phyloP scores from a whole-genome alignment of 768 basidiomycete genomes.

The Lactarius sanguifluus region DNA sequence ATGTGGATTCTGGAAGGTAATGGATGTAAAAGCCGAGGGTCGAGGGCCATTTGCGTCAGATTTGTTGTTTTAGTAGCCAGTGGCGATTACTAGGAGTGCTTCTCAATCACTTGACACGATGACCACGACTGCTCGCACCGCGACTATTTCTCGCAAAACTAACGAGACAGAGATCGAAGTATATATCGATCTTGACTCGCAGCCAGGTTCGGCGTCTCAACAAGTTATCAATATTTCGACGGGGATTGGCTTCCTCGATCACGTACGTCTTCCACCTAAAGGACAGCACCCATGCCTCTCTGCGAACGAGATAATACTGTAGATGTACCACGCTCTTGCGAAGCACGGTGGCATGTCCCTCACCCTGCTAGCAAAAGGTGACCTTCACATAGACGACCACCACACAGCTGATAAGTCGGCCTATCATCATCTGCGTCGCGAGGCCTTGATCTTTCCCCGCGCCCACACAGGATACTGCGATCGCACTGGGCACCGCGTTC shows the following conservation, averaged over 20 bases:
- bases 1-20: constrained; percentile 69
- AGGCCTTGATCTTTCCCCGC: constrained; percentile 11
- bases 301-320: neutral
- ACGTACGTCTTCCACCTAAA: constrained; percentile 53
- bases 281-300: neutral
- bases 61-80: constrained; percentile 7
- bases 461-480: constrained; percentile 78
- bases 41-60: constrained; percentile 49
- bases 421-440: neutral
- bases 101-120: constrained; percentile 6
- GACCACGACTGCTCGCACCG: constrained; percentile 52
- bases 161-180: constrained; percentile 91
- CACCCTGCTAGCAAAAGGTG: constrained; percentile 88
- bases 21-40: constrained; percentile 69
- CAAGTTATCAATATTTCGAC: constrained; percentile 87
- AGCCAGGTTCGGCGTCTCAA: constrained; percentile 54
- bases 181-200: constrained; percentile 75
- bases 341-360: constrained; percentile 96
- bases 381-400: constrained; percentile 97
- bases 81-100: neutral
- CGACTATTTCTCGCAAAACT: constrained; percentile 78
- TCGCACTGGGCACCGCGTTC: constrained; percentile 87
- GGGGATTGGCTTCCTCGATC: constrained; percentile 98
- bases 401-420: constrained; percentile 93
- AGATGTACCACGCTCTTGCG: constrained; percentile 99